phyloP scores from a whole-genome alignment of 805 yeast genomes.

The Ogataea siamensis region DNA sequence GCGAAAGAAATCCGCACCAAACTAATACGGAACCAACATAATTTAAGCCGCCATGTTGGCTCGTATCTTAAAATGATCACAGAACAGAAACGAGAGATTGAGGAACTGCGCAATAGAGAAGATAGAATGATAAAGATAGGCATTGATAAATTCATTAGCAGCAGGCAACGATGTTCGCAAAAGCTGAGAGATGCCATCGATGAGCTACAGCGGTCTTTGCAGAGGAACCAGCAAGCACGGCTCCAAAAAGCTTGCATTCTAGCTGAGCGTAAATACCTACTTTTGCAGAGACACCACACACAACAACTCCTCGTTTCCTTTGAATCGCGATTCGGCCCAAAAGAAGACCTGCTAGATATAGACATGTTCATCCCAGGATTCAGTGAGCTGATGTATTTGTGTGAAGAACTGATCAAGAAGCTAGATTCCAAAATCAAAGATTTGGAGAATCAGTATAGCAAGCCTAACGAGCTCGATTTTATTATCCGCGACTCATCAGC shows the following conservation, averaged over 20 bases:
- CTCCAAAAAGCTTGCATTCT: conserved; percentile 42
- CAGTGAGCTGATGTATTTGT: conserved; percentile 13
- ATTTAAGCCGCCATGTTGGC: conserved; percentile 78
- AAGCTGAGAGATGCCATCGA: conserved; percentile 43
- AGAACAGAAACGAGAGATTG: conserved; percentile 74
- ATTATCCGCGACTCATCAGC: conserved; percentile 45
- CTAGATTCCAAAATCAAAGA: conserved; percentile 46
- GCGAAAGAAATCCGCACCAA: conserved; percentile 90
- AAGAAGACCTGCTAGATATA: conserved; percentile 14
- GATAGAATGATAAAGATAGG: conserved; percentile 39
- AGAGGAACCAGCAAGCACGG: conserved; percentile 43
- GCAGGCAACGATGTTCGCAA: conserved; percentile 39
- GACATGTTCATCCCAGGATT: conserved; percentile 22
- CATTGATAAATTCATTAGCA: conserved; percentile 34
- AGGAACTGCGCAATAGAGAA: conserved; percentile 60
- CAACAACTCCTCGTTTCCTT: conserved; percentile 37
- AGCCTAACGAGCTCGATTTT: conserved; percentile 51
- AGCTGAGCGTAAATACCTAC: conserved; percentile 42
- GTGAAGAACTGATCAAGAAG: conserved; percentile 32
- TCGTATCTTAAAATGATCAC: conserved; percentile 81
- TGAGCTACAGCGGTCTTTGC: conserved; percentile 40
- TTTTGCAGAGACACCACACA: conserved; percentile 24
- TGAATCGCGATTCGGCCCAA: conserved; percentile 30
- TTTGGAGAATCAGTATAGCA: conserved; percentile 48
- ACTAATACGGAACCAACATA: conserved; percentile 67